Evolutionary conservation across 352 stramenopile genomes (phyloP).

Genomic region (Pythium sp.): DNA sequence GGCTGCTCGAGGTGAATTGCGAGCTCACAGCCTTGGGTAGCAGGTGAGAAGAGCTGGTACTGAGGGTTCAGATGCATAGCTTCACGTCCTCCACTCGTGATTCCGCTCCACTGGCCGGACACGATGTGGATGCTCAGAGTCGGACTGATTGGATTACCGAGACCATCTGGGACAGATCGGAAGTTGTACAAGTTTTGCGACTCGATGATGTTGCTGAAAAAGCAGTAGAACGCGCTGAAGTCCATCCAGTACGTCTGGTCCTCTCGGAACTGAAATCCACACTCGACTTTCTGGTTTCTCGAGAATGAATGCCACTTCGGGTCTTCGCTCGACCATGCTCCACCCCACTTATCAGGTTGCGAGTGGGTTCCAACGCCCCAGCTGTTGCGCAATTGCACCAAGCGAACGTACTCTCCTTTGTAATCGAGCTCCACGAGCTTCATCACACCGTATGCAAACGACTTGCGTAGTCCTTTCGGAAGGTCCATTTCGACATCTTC

Average conservation of each 20-base stretch:
- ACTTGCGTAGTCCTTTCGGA: constrained; percentile 61
- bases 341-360: constrained; percentile 65
- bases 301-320: constrained; percentile 72
- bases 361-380: constrained; percentile 64
- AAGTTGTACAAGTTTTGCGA: constrained; percentile 87
- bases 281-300: constrained; percentile 69
- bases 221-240: constrained; percentile 73
- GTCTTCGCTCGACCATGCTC: constrained; percentile 68
- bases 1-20: constrained; percentile 71
- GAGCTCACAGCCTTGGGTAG: constrained; percentile 46
- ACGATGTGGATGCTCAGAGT: constrained; percentile 73
- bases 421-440: constrained; percentile 73
- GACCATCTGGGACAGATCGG: constrained; percentile 50
- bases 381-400: constrained; percentile 81
- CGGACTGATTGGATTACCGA: constrained; percentile 55
- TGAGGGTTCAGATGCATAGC: constrained; percentile 87
- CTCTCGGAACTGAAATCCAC: constrained; percentile 76
- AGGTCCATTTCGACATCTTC: constrained; percentile 62
- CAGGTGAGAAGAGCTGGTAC: constrained; percentile 73
- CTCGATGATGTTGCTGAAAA: constrained; percentile 75
- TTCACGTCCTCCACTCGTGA: constrained; percentile 72
- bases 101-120: constrained; percentile 75
- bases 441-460: constrained; percentile 71
- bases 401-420: constrained; percentile 44
- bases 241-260: constrained; percentile 85